phyloP scores from a whole-genome alignment of 495 filamentous ascomycete genomes.

The Aspergillus nidulans region DNA sequence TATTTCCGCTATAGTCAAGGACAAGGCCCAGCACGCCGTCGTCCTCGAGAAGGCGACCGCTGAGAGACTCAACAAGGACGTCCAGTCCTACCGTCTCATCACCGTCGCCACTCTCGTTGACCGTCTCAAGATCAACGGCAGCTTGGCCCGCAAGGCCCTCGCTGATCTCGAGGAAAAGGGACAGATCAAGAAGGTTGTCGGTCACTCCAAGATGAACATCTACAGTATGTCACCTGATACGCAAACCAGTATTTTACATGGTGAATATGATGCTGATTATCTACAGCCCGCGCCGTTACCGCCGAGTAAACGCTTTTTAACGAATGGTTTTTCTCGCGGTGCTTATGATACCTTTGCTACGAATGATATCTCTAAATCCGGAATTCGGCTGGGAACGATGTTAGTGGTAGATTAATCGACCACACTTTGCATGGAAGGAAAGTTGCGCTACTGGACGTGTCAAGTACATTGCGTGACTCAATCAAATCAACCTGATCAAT shows the following conservation, averaged over 20 bases:
- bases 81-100: constrained; percentile 99
- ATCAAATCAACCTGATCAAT: constrained; percentile 14
- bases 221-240: constrained; percentile 61
- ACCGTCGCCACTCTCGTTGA: constrained; percentile 98
- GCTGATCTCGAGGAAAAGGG: constrained; percentile 96
- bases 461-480: constrained; percentile 23
- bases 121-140: constrained; percentile 99
- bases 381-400: constrained; percentile 41
- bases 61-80: constrained; percentile 86
- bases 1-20: constrained; percentile 72
- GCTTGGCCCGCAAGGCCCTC: constrained; percentile 83
- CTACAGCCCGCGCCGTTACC: constrained; percentile 45
- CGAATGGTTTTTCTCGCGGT: constrained; percentile 36
- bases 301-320: constrained; percentile 45
- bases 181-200: constrained; percentile 95
- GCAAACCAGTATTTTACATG: not conserved
- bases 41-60: constrained; percentile 65
- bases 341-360: constrained; percentile 32
- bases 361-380: constrained; percentile 44
- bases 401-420: constrained; percentile 31
- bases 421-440: constrained; percentile 28
- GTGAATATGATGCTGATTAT: constrained; percentile 17
- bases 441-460: constrained; percentile 27
- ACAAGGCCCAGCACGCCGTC: constrained; percentile 98
- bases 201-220: constrained; percentile 94